Evolutionary conservation across 257 asterid species (phyloP).

Genomic region (Primulina huaijiensis): DNA sequence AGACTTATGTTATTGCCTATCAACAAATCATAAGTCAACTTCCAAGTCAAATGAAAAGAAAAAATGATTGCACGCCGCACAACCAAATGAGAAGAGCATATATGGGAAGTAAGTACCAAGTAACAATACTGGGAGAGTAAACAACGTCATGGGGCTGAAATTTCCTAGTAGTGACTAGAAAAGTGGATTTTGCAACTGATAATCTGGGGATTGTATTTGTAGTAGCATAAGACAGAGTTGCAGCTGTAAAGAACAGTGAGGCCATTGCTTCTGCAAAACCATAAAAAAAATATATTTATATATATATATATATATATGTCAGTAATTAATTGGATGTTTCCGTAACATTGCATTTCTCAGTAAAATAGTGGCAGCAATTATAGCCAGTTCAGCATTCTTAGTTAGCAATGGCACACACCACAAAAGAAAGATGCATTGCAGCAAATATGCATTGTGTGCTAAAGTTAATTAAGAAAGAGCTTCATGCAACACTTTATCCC

Average conservation of each 20-base stretch:
- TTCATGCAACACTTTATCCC: not conserved
- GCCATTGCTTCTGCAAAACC: conserved; percentile 34
- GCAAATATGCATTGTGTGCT: conserved; percentile 2
- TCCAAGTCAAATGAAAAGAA: conserved; percentile 2
- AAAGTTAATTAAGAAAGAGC: not conserved
- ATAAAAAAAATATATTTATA: conserved; percentile 9
- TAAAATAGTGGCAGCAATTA: conserved; percentile 8
- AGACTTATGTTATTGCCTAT: not conserved
- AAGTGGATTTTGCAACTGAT: conserved; percentile 24
- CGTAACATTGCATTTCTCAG: conserved; percentile 18
- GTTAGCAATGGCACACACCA: not conserved
- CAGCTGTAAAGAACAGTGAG: conserved; percentile 24
- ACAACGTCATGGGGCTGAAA: conserved; percentile 33
- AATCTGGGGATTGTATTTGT: conserved; percentile 27
- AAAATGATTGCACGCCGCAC: not conserved
- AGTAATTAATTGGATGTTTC: conserved; percentile 4
- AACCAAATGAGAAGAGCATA: not conserved
- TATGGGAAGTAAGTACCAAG: conserved; percentile 28
- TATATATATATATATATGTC: too few species aligned
- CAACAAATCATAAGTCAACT: not conserved
- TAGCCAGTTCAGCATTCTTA: not conserved
- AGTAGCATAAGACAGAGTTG: conserved; percentile 26
- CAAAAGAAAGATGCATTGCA: not conserved
- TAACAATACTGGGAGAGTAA: conserved; percentile 29
- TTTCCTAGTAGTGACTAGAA: conserved; percentile 30